Percentiles rank a stretch among this genome's conserved stretches.
Evolutionary conservation across 345 rosid species (phyloP).

Genomic region (Hibiscus syriacus): DNA sequence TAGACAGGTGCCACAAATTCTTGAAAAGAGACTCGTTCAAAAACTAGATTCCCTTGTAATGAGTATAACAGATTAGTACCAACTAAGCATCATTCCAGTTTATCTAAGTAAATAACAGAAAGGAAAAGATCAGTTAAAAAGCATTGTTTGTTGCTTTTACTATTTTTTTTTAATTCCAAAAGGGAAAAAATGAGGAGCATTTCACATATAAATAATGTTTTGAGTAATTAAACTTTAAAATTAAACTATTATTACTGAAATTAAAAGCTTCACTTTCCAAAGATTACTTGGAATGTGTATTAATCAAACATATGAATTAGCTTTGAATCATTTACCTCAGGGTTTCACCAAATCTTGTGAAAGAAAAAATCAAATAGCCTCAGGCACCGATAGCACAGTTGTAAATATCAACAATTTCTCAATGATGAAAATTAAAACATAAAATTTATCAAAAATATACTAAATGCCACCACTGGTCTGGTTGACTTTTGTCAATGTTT

Average conservation of each 20-base stretch:
- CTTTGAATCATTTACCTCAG: no score
- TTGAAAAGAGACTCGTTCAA: not conserved
- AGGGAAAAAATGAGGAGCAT: no score
- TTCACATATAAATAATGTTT: not conserved
- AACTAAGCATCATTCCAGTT: not conserved
- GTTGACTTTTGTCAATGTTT: no score
- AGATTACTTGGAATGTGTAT: no score
- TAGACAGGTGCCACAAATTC: not conserved
- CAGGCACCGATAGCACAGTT: not conserved
- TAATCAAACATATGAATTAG: not conserved
- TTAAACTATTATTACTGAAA: no score
- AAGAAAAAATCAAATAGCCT: not conserved
- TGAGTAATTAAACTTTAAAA: not conserved
- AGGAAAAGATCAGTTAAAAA: not conserved
- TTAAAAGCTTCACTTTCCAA: no score
- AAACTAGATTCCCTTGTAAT: not conserved
- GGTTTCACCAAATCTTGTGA: no score
- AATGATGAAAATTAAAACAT: not conserved
- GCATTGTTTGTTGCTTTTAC: no score
- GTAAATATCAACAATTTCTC: not conserved
- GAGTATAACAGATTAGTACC: not conserved
- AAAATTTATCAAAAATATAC: not conserved
- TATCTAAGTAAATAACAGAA: not conserved
- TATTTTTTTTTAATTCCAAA: no score
- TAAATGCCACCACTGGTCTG: not conserved